These are phyloP conservation scores for Ophidiomyces ophidiicola DNA, from an alignment of 2,329 filamentous ascomycete genomes.

Conservation along the genomic window DNA sequence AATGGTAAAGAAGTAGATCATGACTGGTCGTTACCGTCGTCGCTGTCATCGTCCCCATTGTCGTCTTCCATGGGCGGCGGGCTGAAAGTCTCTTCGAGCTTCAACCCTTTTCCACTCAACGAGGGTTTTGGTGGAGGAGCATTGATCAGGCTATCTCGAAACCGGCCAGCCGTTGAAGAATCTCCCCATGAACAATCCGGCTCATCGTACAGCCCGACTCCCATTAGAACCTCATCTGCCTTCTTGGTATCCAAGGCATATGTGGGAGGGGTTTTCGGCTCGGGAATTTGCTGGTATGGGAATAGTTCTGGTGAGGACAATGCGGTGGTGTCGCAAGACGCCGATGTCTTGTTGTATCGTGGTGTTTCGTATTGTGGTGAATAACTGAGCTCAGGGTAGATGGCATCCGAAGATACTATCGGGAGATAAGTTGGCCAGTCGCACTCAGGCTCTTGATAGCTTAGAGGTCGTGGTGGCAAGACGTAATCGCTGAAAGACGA, in stretches of 20 bases:
- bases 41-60: conserved; percentile 43
- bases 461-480: background rate
- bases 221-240: conserved; percentile 58
- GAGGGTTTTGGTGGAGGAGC: conserved; percentile 35
- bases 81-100: conserved; percentile 63
- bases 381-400: conserved; percentile 1
- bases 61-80: conserved; percentile 48
- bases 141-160: background rate
- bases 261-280: conserved; percentile 16
- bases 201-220: conserved; percentile 68
- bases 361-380: background rate
- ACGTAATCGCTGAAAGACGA: background rate
- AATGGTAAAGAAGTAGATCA: background rate
- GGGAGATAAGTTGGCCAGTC: conserved; percentile 8
- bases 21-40: background rate
- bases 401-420: conserved; percentile 3
- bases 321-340: conserved; percentile 17
- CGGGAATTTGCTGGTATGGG: conserved; percentile 26
- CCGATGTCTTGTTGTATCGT: background rate
- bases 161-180: conserved; percentile 16
- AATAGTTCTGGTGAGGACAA: conserved; percentile 31
- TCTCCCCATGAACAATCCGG: conserved; percentile 45
- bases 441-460: conserved; percentile 1
- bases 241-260: background rate
- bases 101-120: conserved; percentile 58